Evolutionary conservation across 2,329 filamentous ascomycete species (phyloP).

Genomic region (Apiospora kogelbergensis): DNA sequence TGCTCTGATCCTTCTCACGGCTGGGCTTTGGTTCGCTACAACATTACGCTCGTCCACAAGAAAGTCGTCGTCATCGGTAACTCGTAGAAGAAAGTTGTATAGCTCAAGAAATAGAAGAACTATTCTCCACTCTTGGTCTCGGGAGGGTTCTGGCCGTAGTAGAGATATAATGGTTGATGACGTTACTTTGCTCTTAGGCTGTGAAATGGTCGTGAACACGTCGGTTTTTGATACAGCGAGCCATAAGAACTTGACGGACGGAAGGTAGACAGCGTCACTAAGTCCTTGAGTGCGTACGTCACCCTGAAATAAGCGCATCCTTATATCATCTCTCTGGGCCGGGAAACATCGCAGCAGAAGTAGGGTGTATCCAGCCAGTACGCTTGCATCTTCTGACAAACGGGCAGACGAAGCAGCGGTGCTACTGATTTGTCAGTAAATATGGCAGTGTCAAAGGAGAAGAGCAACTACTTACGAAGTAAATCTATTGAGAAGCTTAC

Average conservation of each 20-base stretch:
- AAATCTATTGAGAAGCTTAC: slow-evolving; percentile 52
- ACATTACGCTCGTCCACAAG: slow-evolving; percentile 58
- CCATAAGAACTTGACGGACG: slow-evolving; percentile 86
- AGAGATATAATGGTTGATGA: slow-evolving; percentile 23
- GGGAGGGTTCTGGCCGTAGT: slow-evolving; percentile 32
- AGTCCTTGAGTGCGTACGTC: slow-evolving; percentile 48
- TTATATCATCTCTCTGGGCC: slow-evolving; percentile 77
- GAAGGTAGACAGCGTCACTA: slow-evolving; percentile 43
- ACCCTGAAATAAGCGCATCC: slow-evolving; percentile 89
- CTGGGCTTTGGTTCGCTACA: slow-evolving; percentile 37
- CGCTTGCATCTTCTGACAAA: slow-evolving; percentile 61
- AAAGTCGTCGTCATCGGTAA: slow-evolving; percentile 97
- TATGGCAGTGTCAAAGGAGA: neutral
- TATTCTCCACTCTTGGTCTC: slow-evolving; percentile 78
- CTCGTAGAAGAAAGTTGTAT: slow-evolving; percentile 86
- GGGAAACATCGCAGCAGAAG: slow-evolving; percentile 86
- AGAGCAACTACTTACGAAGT: slow-evolving; percentile 33
- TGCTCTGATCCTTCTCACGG: slow-evolving; percentile 50
- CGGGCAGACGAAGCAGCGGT: slow-evolving; percentile 32
- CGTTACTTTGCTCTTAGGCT: slow-evolving; percentile 29
- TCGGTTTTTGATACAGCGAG: slow-evolving; percentile 51
- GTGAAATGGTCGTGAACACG: slow-evolving; percentile 36
- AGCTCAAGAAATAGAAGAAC: slow-evolving; percentile 90
- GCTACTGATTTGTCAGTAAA: slow-evolving; percentile 25
- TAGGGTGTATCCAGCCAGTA: slow-evolving; percentile 83